phyloP scores from a whole-genome alignment of 441 rosid genomes.

The Arabidopsis hybrid region DNA sequence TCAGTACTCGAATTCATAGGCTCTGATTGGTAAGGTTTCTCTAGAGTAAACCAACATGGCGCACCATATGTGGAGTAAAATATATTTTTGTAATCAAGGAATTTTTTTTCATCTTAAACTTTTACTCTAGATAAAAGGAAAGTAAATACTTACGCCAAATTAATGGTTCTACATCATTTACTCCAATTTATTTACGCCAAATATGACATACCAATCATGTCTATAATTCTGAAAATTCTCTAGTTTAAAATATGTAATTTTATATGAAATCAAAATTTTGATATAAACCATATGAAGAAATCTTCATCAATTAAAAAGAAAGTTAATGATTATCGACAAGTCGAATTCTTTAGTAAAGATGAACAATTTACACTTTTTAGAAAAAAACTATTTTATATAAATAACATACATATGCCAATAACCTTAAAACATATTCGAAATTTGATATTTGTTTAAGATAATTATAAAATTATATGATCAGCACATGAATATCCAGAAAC shows the following conservation, averaged over 20 bases:
- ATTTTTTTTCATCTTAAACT: too few species aligned
- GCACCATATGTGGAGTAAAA: too few species aligned
- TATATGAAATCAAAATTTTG: neutral
- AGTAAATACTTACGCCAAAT: too few species aligned
- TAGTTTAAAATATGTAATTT: neutral
- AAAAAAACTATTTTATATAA: neutral
- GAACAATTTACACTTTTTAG: neutral
- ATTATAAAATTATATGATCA: constrained; percentile 5
- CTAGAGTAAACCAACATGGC: too few species aligned
- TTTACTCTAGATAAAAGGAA: too few species aligned
- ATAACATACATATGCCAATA: constrained; percentile 7
- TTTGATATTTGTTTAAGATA: constrained; percentile 13
- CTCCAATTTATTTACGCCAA: too few species aligned
- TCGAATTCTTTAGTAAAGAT: neutral
- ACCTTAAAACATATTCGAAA: constrained; percentile 34
- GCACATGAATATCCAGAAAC: constrained; percentile 39
- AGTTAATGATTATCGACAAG: neutral
- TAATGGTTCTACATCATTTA: too few species aligned
- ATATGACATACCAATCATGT: too few species aligned
- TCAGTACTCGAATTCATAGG: neutral
- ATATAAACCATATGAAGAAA: neutral
- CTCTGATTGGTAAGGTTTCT: too few species aligned
- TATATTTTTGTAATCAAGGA: too few species aligned
- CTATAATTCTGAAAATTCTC: too few species aligned
- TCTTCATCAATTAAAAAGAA: neutral